Percentiles rank a stretch among this genome's conserved stretches.
These are phyloP conservation scores for Jaltomata sinuosa DNA, from an alignment of 257 asterid genomes.

Conservation along the genomic window DNA sequence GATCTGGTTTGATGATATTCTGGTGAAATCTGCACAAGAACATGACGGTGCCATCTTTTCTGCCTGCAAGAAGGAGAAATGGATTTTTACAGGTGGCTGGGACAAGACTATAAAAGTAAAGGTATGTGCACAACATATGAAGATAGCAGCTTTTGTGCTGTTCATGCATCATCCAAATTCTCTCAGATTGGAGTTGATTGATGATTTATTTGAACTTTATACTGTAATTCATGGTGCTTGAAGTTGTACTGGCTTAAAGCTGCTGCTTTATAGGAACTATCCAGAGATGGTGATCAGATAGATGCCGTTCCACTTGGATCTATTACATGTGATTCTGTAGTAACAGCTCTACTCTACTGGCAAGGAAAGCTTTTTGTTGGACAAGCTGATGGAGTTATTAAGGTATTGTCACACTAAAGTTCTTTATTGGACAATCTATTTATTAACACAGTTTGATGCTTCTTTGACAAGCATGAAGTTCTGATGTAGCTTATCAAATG, in stretches of 20 bases:
- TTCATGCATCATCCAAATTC: background rate
- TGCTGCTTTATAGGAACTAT: slow-evolving; percentile 37
- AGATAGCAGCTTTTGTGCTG: background rate
- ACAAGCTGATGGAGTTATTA: slow-evolving; percentile 56
- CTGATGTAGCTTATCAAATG: background rate
- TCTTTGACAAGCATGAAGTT: background rate
- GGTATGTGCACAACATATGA: slow-evolving; percentile 21
- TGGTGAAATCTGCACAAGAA: slow-evolving; percentile 36
- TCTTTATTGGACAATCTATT: background rate
- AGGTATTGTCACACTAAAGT: slow-evolving; percentile 22
- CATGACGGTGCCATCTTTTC: slow-evolving; percentile 66
- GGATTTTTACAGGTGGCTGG: slow-evolving; percentile 84
- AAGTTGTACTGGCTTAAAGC: background rate
- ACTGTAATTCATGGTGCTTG: background rate
- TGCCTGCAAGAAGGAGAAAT: slow-evolving; percentile 44
- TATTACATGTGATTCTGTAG: slow-evolving; percentile 42
- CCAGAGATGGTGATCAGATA: slow-evolving; percentile 28
- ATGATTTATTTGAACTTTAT: background rate
- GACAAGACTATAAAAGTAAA: slow-evolving; percentile 57
- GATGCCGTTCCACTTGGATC: slow-evolving; percentile 45
- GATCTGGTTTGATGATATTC: slow-evolving; percentile 59
- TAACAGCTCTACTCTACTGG: slow-evolving; percentile 50
- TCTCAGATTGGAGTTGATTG: background rate
- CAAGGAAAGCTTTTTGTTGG: slow-evolving; percentile 69
- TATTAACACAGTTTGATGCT: background rate